Evolutionary conservation across 2,329 filamentous ascomycete genomes (phyloP).

Genomic region (Fusarium piperis): DNA sequence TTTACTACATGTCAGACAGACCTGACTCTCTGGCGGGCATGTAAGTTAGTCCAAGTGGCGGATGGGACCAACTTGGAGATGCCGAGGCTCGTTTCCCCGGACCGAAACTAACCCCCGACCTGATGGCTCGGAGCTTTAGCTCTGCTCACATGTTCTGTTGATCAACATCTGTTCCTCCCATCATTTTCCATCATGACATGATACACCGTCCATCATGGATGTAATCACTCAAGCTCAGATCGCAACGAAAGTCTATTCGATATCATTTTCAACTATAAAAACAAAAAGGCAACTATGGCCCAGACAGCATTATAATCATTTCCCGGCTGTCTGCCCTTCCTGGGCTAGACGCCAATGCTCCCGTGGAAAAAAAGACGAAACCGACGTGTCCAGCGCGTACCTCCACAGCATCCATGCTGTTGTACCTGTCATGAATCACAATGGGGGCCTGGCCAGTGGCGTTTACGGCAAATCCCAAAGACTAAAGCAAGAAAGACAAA

Average conservation of each 20-base stretch:
- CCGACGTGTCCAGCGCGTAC: constrained; percentile 30
- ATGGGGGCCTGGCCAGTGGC: constrained; percentile 11
- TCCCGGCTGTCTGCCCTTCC: constrained; percentile 36
- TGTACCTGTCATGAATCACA: constrained; percentile 35
- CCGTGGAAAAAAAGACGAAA: constrained; percentile 38
- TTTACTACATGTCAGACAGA: not conserved
- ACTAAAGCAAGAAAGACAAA: constrained; percentile 19
- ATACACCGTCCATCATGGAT: not conserved
- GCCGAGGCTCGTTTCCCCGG: constrained; percentile 35
- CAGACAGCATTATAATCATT: constrained; percentile 44
- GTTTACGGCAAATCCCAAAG: constrained; percentile 14
- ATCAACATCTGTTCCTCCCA: not conserved
- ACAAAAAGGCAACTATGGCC: constrained; percentile 37
- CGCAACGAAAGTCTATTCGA: constrained; percentile 38
- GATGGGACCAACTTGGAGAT: constrained; percentile 25
- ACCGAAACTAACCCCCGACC: constrained; percentile 12
- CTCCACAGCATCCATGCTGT: constrained; percentile 21
- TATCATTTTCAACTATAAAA: constrained; percentile 32
- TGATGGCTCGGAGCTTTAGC: not conserved
- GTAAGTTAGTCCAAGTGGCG: constrained; percentile 10
- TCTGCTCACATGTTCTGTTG: constrained; percentile 12
- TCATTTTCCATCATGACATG: not conserved
- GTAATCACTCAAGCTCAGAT: not conserved
- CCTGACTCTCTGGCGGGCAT: constrained; percentile 11
- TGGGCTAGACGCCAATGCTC: constrained; percentile 41